phyloP scores from a whole-genome alignment of 768 basidiomycete genomes.

The Naematelia aurantialba region DNA sequence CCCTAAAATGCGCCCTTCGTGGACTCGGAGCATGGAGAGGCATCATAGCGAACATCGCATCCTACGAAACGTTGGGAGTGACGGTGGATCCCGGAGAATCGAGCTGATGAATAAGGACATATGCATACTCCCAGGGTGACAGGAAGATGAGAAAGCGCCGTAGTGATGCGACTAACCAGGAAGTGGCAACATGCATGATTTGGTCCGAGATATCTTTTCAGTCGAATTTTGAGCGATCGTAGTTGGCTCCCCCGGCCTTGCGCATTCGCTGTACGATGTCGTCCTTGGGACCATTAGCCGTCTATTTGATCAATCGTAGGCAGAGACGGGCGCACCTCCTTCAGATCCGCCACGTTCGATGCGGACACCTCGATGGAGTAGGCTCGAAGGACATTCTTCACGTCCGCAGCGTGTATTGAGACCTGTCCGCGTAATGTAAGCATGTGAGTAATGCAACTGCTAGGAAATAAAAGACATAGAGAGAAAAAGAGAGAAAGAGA shows the following conservation, averaged over 20 bases:
- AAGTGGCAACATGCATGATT: slow-evolving; percentile 4
- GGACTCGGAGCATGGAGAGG: too few species aligned
- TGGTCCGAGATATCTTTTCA: slow-evolving; percentile 9
- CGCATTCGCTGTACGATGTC: slow-evolving; percentile 76
- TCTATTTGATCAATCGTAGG: too few species aligned
- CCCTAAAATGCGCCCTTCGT: too few species aligned
- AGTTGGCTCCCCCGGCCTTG: slow-evolving; percentile 61
- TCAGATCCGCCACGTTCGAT: slow-evolving; percentile 74
- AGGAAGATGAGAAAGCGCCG: too few species aligned
- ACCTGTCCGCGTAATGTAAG: slow-evolving; percentile 60
- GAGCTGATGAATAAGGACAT: too few species aligned
- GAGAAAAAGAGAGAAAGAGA: too few species aligned
- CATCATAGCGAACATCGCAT: too few species aligned
- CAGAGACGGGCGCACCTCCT: slow-evolving; percentile 35
- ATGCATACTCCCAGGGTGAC: too few species aligned
- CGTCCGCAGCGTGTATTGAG: slow-evolving; percentile 84
- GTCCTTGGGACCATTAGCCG: slow-evolving; percentile 54
- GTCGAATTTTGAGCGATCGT: slow-evolving; percentile 47
- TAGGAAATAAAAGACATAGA: too few species aligned
- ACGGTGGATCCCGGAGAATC: too few species aligned
- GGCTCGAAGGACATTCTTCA: slow-evolving; percentile 69
- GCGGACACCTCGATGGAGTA: slow-evolving; percentile 88
- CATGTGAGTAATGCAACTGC: too few species aligned
- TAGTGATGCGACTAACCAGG: not conserved
- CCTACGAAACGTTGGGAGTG: too few species aligned